Evolutionary conservation across 164 flowering plant genomes (phyloP).

Genomic region (Kingdonia uniflora): DNA sequence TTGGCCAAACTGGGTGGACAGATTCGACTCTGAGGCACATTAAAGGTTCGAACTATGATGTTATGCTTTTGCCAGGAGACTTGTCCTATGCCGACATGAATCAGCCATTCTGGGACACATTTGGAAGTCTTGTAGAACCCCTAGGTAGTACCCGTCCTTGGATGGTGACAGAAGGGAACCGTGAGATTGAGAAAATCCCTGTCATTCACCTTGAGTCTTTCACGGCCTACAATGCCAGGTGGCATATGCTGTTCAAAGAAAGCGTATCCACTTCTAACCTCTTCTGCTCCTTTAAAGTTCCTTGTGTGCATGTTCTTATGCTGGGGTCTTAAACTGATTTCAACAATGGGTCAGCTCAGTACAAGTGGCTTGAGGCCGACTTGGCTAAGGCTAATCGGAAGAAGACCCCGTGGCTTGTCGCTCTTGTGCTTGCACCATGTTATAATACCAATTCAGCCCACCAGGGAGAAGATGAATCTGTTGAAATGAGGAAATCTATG

Average conservation of each 20-base stretch:
- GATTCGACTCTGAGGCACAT: slow-evolving; percentile 55
- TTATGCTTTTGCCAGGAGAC: slow-evolving; percentile 64
- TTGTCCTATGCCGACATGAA: slow-evolving; percentile 65
- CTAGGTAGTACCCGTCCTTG: slow-evolving; percentile 67
- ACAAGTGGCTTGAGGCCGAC: slow-evolving; percentile 60
- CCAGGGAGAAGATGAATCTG: too few species aligned
- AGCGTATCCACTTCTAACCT: slow-evolving; percentile 74
- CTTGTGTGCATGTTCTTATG: slow-evolving; percentile 65
- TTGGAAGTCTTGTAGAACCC: slow-evolving; percentile 75
- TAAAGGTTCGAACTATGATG: slow-evolving; percentile 43
- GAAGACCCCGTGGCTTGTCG: too few species aligned
- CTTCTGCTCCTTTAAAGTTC: slow-evolving; percentile 75
- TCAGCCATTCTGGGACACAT: slow-evolving; percentile 79
- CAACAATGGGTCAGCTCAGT: slow-evolving; percentile 45
- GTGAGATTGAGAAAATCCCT: slow-evolving; percentile 58
- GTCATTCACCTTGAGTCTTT: slow-evolving; percentile 37
- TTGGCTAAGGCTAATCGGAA: too few species aligned
- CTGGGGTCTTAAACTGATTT: slow-evolving; percentile 75
- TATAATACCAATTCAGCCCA: too few species aligned
- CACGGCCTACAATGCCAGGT: slow-evolving; percentile 63
- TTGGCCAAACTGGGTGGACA: slow-evolving; percentile 95
- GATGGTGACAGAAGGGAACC: slow-evolving; percentile 93
- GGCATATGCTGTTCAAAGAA: slow-evolving; percentile 70
- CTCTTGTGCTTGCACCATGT: too few species aligned
- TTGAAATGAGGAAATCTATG: too few species aligned